A percentile compares a stretch with the other conserved stretches of the same genome.
These are phyloP conservation scores for Acacia confusa DNA, from an alignment of 306 rosid species.

Conservation along the genomic window DNA sequence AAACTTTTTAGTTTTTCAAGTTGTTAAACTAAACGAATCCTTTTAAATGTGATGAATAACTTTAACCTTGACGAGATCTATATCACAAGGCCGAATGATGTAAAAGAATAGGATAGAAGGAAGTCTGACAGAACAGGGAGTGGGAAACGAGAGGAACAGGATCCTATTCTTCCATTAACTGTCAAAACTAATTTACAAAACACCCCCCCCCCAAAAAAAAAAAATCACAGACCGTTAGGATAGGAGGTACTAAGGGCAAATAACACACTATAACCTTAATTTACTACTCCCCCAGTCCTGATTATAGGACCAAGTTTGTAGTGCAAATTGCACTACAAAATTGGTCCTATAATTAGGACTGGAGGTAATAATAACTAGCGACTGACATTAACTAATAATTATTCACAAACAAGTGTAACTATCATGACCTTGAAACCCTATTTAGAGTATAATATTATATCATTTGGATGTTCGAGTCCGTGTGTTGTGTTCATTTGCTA, in stretches of 20 bases:
- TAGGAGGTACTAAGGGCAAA: too few relatives aligned
- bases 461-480: slow-evolving; percentile 10
- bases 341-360: too few relatives aligned
- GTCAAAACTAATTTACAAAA: not conserved
- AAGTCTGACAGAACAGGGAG: not conserved
- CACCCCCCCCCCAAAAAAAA: too few relatives aligned
- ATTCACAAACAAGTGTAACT: not conserved
- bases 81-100: not conserved
- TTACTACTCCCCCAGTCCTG: too few relatives aligned
- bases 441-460: not conserved
- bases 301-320: too few relatives aligned
- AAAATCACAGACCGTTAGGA: not conserved
- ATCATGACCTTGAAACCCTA: not conserved
- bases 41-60: not conserved
- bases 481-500: slow-evolving; percentile 16
- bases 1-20: not conserved
- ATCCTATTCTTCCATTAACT: not conserved
- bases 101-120: not conserved
- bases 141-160: not conserved
- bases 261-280: not conserved
- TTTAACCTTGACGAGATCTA: not conserved
- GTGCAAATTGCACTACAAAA: too few relatives aligned
- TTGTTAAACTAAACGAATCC: not conserved
- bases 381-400: not conserved
- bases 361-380: not conserved